Evolutionary conservation across 2,329 filamentous ascomycete genomes (phyloP).

Genomic region (Pseudogymnoascus sp.): DNA sequence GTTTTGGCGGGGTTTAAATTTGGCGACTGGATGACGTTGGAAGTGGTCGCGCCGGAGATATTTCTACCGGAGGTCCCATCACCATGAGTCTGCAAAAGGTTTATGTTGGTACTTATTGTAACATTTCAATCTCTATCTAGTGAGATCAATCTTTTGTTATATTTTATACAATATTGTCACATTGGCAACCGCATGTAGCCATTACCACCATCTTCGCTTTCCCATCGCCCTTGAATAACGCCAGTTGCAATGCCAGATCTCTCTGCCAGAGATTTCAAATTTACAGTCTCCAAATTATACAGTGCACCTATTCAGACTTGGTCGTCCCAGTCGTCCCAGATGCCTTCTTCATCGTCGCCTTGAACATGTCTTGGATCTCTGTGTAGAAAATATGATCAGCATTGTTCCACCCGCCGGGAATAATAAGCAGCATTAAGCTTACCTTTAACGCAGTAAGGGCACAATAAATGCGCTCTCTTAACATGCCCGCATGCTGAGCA

Average conservation of each 20-base stretch:
- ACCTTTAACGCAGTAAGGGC: constrained; percentile 81
- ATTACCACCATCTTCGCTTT: constrained; percentile 4
- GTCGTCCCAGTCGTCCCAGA: constrained; percentile 6
- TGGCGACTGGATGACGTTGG: constrained; percentile 7
- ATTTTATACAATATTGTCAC: constrained; percentile 7
- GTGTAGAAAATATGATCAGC: constrained; percentile 14
- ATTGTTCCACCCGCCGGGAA: not conserved
- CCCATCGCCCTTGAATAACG: constrained; percentile 8
- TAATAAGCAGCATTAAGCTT: constrained; percentile 30
- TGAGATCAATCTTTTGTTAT: not conserved
- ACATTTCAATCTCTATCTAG: constrained; percentile 3
- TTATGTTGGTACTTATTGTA: not conserved
- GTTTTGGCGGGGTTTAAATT: constrained; percentile 8
- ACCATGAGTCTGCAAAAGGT: not conserved
- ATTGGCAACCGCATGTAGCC: not conserved
- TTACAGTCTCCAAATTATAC: constrained; percentile 7
- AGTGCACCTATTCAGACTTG: constrained; percentile 4
- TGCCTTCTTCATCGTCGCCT: constrained; percentile 13
- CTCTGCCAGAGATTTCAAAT: constrained; percentile 1
- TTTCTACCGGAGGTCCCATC: not conserved
- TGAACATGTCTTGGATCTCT: constrained; percentile 28
- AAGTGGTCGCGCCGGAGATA: not conserved
- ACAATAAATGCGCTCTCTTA: constrained; percentile 85
- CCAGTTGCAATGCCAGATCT: constrained; percentile 9
- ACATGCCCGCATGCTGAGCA: constrained; percentile 82